Percentiles rank a stretch among this genome's conserved stretches.
These are phyloP conservation scores for Urtica urens DNA, from an alignment of 306 rosid species.

Conservation along the genomic window DNA sequence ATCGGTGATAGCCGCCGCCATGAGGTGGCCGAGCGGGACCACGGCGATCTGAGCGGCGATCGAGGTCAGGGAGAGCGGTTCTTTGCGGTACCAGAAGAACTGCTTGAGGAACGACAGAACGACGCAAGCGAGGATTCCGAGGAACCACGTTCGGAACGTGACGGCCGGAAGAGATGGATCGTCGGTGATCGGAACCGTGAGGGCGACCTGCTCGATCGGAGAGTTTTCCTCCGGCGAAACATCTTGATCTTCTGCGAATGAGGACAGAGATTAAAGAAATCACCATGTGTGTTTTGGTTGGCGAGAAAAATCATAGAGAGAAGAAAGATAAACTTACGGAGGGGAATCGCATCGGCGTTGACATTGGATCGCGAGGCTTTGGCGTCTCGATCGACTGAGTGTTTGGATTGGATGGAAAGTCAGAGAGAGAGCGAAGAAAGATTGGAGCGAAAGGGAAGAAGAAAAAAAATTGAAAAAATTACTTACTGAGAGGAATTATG, in stretches of 20 bases:
- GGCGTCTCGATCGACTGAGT: too few species aligned
- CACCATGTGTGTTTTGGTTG: conserved; percentile 5
- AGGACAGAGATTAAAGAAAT: neutral
- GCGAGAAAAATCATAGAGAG: too few species aligned
- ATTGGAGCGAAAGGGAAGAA: neutral
- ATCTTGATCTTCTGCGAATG: conserved; percentile 3
- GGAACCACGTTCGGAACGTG: conserved; percentile 36
- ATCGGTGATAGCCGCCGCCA: conserved; percentile 25
- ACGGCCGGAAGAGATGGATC: conserved; percentile 28
- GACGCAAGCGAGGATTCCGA: conserved; percentile 22
- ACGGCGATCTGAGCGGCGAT: conserved; percentile 42
- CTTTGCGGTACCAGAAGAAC: conserved; percentile 35
- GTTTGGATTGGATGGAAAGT: neutral
- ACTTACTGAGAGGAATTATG: conserved; percentile 39
- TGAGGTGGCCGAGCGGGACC: conserved; percentile 32
- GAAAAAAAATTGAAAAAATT: too few species aligned
- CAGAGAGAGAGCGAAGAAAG: neutral
- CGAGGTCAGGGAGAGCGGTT: conserved; percentile 32
- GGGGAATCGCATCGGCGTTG: too few species aligned
- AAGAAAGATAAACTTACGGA: too few species aligned
- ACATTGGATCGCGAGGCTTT: too few species aligned
- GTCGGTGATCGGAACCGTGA: conserved; percentile 36
- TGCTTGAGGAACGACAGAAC: conserved; percentile 40
- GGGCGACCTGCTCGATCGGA: conserved; percentile 32
- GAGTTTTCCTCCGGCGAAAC: conserved; percentile 22